Evolutionary conservation across 2,329 filamentous ascomycete genomes (phyloP).

Genomic region (Dothistroma pini): DNA sequence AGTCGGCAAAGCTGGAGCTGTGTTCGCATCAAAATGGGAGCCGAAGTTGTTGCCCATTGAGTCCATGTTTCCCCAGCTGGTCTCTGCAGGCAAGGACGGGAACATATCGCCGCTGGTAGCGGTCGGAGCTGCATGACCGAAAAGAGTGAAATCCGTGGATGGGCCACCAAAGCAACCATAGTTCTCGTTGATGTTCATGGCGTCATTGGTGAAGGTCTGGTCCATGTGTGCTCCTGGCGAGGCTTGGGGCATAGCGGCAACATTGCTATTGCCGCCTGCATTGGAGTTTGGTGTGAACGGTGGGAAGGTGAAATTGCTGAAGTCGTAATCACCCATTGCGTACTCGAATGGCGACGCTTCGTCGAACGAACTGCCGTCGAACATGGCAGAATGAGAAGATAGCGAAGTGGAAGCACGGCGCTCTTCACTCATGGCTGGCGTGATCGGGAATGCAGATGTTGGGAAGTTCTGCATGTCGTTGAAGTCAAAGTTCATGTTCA

Average conservation of each 20-base stretch:
- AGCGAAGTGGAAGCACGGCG: conserved; percentile 27
- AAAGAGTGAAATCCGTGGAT: conserved; percentile 61
- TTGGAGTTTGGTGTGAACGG: conserved; percentile 28
- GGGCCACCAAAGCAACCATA: conserved; percentile 39
- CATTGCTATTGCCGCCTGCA: conserved; percentile 20
- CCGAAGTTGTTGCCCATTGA: conserved; percentile 23
- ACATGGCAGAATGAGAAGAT: conserved; percentile 42
- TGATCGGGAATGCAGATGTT: conserved; percentile 27
- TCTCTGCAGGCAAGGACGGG: conserved; percentile 24
- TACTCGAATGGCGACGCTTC: conserved; percentile 49
- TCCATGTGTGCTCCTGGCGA: conserved; percentile 69
- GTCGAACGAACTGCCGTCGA: conserved; percentile 39
- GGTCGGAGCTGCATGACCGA: conserved; percentile 29
- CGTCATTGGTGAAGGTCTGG: conserved; percentile 51
- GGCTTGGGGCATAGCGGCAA: conserved; percentile 50
- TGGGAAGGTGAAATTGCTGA: conserved; percentile 46
- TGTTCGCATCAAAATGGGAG: conserved; percentile 12
- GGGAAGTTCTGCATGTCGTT: conserved; percentile 30
- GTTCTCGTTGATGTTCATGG: conserved; percentile 59
- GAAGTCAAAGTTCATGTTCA: conserved; percentile 33
- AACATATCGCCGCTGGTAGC: conserved; percentile 30
- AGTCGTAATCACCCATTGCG: conserved; percentile 57
- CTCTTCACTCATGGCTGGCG: conserved; percentile 36
- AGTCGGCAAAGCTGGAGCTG: conserved; percentile 16
- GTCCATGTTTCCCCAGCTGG: conserved; percentile 37